A percentile compares a stretch with the other conserved stretches of the same genome.
Evolutionary conservation across 306 rosid species (phyloP).

Genomic region (Cucurbita pepo): DNA sequence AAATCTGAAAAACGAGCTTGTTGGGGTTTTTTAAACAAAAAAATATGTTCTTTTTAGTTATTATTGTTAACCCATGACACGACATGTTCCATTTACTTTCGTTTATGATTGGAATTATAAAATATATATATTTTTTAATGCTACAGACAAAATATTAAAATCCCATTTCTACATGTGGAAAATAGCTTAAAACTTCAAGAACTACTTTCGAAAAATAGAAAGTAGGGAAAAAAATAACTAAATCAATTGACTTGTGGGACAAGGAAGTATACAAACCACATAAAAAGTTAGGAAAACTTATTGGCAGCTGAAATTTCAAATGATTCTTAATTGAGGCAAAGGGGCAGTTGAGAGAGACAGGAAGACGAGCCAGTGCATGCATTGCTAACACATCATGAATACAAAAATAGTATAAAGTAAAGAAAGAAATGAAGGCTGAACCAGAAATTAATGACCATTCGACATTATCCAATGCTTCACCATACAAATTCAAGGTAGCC

Average conservation of each 20-base stretch:
- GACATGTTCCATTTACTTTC: not conserved
- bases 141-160: too few relatives aligned
- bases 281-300: not conserved
- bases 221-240: not conserved
- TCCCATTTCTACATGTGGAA: not conserved
- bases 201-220: not conserved
- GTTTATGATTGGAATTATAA: not conserved
- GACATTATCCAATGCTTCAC: not conserved
- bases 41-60: too few relatives aligned
- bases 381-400: not conserved
- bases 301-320: not conserved
- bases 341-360: not conserved
- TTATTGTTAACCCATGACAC: not conserved
- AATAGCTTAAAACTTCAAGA: not conserved
- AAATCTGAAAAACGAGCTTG: not conserved
- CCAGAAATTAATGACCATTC: not conserved
- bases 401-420: not conserved
- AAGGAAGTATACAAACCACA: not conserved
- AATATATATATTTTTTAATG: too few relatives aligned
- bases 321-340: not conserved
- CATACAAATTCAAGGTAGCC: not conserved
- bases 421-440: not conserved
- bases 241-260: not conserved
- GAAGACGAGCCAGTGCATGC: not conserved
- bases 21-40: not conserved